Conservation (phyloP, 306 rosid species). For the Ziziphus jujuba region DNA sequence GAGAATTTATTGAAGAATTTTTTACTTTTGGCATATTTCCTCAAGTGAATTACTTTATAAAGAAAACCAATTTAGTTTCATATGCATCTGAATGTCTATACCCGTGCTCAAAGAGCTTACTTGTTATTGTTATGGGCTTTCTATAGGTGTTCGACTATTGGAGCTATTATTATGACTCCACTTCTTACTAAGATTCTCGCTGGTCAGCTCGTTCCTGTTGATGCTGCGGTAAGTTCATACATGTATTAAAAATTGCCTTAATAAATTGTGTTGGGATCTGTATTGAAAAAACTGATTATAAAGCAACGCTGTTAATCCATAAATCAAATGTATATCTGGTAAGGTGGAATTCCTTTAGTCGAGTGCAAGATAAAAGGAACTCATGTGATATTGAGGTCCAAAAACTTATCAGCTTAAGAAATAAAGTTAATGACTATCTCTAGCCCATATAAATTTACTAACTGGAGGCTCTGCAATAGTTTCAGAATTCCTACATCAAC, state of each 20-base stretch:
- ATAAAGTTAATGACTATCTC: slow-evolving; percentile 6
- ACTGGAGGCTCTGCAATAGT: neutral
- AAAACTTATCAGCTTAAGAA: neutral
- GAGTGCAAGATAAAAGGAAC: neutral
- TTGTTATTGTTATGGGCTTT: slow-evolving; percentile 18
- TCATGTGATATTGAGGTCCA: slow-evolving; percentile 4
- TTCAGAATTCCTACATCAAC: neutral
- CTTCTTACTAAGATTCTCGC: slow-evolving; percentile 94
- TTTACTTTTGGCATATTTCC: no score
- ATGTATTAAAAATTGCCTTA: neutral
- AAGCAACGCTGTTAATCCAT: slow-evolving; percentile 1
- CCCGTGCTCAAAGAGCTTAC: neutral
- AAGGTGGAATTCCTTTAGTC: slow-evolving; percentile 2
- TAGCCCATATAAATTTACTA: neutral
- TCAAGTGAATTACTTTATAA: neutral
- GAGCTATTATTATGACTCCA: slow-evolving; percentile 90
- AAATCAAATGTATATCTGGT: neutral
- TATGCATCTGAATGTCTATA: slow-evolving; percentile 5
- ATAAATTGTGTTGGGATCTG: neutral
- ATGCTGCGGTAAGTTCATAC: slow-evolving; percentile 76
- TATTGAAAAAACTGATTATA: neutral
- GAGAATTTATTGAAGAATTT: no score
- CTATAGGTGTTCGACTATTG: slow-evolving; percentile 84
- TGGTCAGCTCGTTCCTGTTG: slow-evolving; percentile 95
- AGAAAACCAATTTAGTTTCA: neutral